Evolutionary conservation across 805 yeast genomes (phyloP), one percentile per base, ranked within the genome.

Genomic region (Yamadazyma sp.): DNA sequence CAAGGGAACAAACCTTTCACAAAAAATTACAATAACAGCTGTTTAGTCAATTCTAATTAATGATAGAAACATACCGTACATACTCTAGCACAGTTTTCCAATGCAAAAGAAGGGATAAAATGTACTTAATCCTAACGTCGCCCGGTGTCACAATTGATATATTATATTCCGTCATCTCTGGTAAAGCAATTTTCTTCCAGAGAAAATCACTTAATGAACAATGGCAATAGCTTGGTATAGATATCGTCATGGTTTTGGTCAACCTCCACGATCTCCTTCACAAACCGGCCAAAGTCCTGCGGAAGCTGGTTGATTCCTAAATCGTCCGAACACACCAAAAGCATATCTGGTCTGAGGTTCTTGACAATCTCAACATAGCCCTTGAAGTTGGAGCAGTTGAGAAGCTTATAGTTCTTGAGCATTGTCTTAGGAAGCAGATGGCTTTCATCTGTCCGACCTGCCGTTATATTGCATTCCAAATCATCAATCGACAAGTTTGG

Each of bases 401-500:
- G 57, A 34, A 68, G 55, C 49, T 64, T 67, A 50, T 60, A 68
- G 47, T 68, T 68, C 13, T 50, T 42, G 20, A 54, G 38, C 32
- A 60, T 38, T 11, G 41, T 47, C 45, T 47, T 51, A 0, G 64
- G 61, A 33, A 59, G 44, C 12, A 15, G 29, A n/a, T n/a, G n/a
- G n/a, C n/a, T n/a, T n/a, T n/a, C n/a, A n/a, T n/a, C n/a, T n/a
- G n/a, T n/a, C n/a, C n/a, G n/a, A n/a, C n/a, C n/a, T 13, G 25
- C 33, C 24, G 32, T 35, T 15, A 24, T 24, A 11, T 37, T 29
- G 7, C 33, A 35, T 28, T 46, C 56, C 32, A 67, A 55, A 42
- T 68, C 73, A 21, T 66, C 71, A 19, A 62, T 49, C 9, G 63
- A 58, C 18, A 68, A 53, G 37, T 67, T 60, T 3, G 74, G 74